Conservation (phyloP, 257 asterid genomes). For the Nicotiana attenuata region DNA sequence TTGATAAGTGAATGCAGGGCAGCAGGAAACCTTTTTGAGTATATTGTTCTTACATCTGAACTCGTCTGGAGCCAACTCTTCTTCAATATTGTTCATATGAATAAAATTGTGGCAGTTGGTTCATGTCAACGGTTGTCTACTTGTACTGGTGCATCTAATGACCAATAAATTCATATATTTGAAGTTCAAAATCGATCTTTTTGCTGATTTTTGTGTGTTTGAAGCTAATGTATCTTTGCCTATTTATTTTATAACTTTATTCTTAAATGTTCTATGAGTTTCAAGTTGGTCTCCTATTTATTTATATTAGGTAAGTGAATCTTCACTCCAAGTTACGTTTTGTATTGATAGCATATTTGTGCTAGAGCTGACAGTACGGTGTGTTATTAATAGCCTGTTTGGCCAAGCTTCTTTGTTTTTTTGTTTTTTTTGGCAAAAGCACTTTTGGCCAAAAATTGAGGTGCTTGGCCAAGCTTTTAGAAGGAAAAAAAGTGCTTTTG, state of each 20-base stretch:
- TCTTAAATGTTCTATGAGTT: not conserved
- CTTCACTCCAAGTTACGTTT: not conserved
- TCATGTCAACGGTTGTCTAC: not conserved
- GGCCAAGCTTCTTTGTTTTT: too few relatives aligned
- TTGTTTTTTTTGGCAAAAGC: too few relatives aligned
- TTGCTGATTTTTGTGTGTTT: not conserved
- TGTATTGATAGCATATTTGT: not conserved
- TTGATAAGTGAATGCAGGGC: not conserved
- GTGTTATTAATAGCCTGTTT: too few relatives aligned
- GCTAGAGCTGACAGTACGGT: not conserved
- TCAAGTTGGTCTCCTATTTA: not conserved
- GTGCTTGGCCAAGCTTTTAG: too few relatives aligned
- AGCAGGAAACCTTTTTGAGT: not conserved
- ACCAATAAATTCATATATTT: not conserved
- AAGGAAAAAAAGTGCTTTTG: too few relatives aligned
- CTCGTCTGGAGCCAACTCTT: not conserved
- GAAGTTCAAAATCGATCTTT: not conserved
- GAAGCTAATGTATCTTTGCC: not conserved
- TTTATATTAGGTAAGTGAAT: not conserved
- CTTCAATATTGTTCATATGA: not conserved
- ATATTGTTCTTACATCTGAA: not conserved
- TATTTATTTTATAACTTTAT: not conserved
- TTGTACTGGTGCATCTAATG: not conserved
- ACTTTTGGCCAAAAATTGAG: too few relatives aligned
- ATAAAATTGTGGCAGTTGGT: not conserved